Percentiles rank a stretch among this genome's conserved stretches.
Evolutionary conservation across 768 basidiomycete genomes (phyloP).

Genomic region (Hygrocybe coccinea): DNA sequence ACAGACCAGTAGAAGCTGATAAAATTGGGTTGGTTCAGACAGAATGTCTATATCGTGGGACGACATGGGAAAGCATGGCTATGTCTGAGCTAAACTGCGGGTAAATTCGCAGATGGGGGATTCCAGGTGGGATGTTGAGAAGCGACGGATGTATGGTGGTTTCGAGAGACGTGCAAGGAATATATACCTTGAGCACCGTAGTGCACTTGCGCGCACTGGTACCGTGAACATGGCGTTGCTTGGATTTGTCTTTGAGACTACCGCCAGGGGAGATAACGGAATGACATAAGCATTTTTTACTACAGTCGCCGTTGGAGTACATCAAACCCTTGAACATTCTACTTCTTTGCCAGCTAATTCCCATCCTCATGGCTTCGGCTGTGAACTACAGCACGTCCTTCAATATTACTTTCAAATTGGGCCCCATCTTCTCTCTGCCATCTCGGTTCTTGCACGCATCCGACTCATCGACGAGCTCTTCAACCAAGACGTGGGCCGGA

Average conservation of each 20-base stretch:
- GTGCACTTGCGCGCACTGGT: not conserved
- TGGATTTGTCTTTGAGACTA: too few relatives aligned
- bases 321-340: too few relatives aligned
- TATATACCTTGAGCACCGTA: not conserved
- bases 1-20: slow-evolving; percentile 50
- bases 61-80: slow-evolving; percentile 46
- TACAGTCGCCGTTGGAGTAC: too few relatives aligned
- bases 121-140: slow-evolving; percentile 20
- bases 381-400: slow-evolving; percentile 12
- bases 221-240: not conserved
- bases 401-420: slow-evolving; percentile 46
- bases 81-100: slow-evolving; percentile 31
- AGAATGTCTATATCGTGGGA: slow-evolving; percentile 51
- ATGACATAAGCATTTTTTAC: too few relatives aligned
- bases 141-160: not conserved
- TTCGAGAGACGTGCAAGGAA: not conserved
- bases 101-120: slow-evolving; percentile 37
- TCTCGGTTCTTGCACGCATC: slow-evolving; percentile 36
- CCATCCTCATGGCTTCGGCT: slow-evolving; percentile 7
- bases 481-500: slow-evolving; percentile 14
- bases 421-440: slow-evolving; percentile 41
- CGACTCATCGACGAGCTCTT: slow-evolving; percentile 32
- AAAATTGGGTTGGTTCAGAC: slow-evolving; percentile 55
- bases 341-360: not conserved
- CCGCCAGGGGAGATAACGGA: not conserved